phyloP scores from a whole-genome alignment of 2,329 filamentous ascomycete genomes.

The Botrytis cinerea region DNA sequence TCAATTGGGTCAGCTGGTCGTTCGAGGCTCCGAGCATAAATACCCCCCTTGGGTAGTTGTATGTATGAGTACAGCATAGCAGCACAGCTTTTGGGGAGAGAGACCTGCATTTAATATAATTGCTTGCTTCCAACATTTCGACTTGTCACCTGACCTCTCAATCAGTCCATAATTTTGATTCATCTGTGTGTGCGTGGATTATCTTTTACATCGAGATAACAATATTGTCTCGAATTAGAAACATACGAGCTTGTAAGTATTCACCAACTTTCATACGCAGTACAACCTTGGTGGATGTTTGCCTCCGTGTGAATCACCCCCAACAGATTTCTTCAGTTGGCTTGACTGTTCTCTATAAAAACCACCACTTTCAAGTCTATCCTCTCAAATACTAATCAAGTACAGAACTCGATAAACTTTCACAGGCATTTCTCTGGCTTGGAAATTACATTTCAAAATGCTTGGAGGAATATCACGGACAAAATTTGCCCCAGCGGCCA shows the following conservation, averaged over 20 bases:
- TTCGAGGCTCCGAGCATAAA: constrained; percentile 23
- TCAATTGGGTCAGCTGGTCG: constrained; percentile 23
- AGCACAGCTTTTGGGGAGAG: constrained; percentile 22
- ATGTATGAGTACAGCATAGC: constrained; percentile 21
- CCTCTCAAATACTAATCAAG: constrained; percentile 3
- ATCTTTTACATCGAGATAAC: constrained; percentile 17
- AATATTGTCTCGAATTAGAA: constrained; percentile 14
- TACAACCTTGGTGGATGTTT: constrained; percentile 15
- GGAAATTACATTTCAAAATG: constrained; percentile 4
- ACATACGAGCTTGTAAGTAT: constrained; percentile 22
- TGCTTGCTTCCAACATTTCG: neutral
- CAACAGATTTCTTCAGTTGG: constrained; percentile 10
- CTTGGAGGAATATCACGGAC: constrained; percentile 11
- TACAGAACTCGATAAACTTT: constrained; percentile 4
- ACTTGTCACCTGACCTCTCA: constrained; percentile 25
- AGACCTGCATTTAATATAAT: constrained; percentile 24
- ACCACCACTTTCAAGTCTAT: neutral
- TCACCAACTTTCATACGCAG: constrained; percentile 14
- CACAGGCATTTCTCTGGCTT: neutral
- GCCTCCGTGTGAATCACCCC: neutral
- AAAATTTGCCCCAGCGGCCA: constrained; percentile 14
- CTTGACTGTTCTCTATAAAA: constrained; percentile 15
- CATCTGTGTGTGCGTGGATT: constrained; percentile 14
- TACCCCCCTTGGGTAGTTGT: constrained; percentile 16
- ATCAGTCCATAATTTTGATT: constrained; percentile 15